phyloP scores from a whole-genome alignment of 73 alveolate species.

The Paramecium pentaurelia region DNA sequence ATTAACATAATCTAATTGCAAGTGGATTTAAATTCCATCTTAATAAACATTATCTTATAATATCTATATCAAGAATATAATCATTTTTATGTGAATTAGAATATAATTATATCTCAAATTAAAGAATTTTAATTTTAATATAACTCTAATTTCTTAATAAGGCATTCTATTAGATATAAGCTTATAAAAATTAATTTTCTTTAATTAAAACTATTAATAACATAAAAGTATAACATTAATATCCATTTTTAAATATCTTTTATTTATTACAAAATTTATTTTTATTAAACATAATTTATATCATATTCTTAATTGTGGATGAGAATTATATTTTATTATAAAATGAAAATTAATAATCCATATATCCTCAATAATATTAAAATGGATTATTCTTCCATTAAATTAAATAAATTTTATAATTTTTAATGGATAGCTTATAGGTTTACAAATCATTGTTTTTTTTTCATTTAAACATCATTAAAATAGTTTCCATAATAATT shows the following conservation, averaged over 20 bases:
- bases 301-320: background rate
- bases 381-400: too few relatives aligned
- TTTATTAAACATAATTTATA: too few relatives aligned
- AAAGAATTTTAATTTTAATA: background rate
- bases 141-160: background rate
- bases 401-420: too few relatives aligned
- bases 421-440: conserved; percentile 42
- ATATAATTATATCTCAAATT: background rate
- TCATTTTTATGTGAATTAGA: background rate
- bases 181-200: too few relatives aligned
- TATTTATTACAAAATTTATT: background rate
- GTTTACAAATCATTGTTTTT: conserved; percentile 53
- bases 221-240: background rate
- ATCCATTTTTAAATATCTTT: background rate
- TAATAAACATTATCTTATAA: background rate
- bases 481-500: background rate
- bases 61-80: background rate
- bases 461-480: conserved; percentile 46
- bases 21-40: background rate
- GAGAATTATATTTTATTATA: too few relatives aligned
- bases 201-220: too few relatives aligned
- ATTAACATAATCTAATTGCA: background rate
- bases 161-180: background rate
- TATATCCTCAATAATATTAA: background rate
- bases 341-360: too few relatives aligned